Base-by-base conservation (phyloP, 805 yeast genomes). In the Candida insectalens region DNA sequence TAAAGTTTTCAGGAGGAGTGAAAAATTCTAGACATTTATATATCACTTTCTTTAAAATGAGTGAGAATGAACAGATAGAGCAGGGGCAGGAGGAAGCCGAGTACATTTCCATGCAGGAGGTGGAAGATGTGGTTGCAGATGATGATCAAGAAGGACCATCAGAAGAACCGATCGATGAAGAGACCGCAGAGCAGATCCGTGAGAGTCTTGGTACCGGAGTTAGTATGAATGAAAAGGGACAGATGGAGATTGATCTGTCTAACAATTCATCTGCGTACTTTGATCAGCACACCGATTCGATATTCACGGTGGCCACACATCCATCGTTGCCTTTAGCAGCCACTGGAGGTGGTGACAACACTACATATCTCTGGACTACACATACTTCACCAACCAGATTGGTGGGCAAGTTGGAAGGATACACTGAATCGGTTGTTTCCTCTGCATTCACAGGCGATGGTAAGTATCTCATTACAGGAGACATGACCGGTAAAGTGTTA, bases 331-430 rank as follows among this genome's bases (percentile, higher is more conserved):
- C 96, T 13, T 57, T 80, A 55, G 92, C 83, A 6, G 80, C 78
- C n/a, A 71, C 89, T 16, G 98, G 99, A 20, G 97, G 96, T 27
- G 97, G 95, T 38, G 99, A 92, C 56, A 78, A 89, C 55, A 65
- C 74, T 18, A 96, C 88, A 2, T 83, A 74, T 53, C 53, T 92
- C 47, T 92, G 97, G 97, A 85, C 96, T 4, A 79, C 94, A 2
- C 94, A 85, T 56, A 67, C 84, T 2, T 76, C 74, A 39, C 95
- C 95, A 21, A 84, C 96, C 8, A 74, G 77, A 41, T 66, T 82
- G 37, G 88, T 85, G 2, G 77, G 82, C 26, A 77, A 82, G 47
- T 62, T 92, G 38, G 63, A 63, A 34, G 94, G 89, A 15, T 94
- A 84, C 59, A 78, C 78, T 27, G 99, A 92, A 55, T 81, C 94